These are phyloP conservation scores for Malassezia caprae DNA, from an alignment of 1,284 basidiomycete genomes.

Conservation along the genomic window DNA sequence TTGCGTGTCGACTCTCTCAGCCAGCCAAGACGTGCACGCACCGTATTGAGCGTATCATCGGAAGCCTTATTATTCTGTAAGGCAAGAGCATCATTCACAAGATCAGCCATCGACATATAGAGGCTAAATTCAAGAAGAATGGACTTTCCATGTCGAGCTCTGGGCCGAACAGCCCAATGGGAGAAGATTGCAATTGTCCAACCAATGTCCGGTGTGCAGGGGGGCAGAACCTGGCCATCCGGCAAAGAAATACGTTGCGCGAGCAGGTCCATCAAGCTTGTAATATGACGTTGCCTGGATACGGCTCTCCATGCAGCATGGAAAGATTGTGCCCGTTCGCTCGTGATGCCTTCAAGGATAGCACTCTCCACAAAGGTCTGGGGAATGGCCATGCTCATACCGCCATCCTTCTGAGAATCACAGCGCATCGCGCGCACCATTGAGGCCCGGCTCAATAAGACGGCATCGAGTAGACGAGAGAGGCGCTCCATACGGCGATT, in stretches of 20 bases:
- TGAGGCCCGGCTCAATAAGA: constrained; percentile 36
- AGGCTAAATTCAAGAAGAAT: constrained; percentile 36
- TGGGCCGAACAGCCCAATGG: constrained; percentile 14
- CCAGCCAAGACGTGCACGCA: constrained; percentile 5
- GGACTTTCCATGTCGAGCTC: constrained; percentile 19
- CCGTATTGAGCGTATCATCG: neutral
- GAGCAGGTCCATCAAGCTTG: constrained; percentile 15
- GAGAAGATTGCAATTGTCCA: constrained; percentile 41
- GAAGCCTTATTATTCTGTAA: constrained; percentile 14
- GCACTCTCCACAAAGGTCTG: constrained; percentile 41
- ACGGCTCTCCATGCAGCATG: constrained; percentile 40
- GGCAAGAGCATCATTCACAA: constrained; percentile 31
- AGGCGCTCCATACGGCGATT: constrained; percentile 29
- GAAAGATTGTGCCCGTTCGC: constrained; percentile 33
- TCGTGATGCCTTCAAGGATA: constrained; percentile 31
- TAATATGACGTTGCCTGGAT: neutral
- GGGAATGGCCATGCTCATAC: neutral
- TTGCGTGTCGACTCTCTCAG: constrained; percentile 2
- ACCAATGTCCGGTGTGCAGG: constrained; percentile 36
- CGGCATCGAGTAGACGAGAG: constrained; percentile 35
- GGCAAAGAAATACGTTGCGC: neutral
- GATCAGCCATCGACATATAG: constrained; percentile 30
- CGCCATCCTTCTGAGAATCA: neutral
- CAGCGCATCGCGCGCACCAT: constrained; percentile 20
- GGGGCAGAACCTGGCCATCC: constrained; percentile 5